A percentile compares a stretch with the other conserved stretches of the same genome.
Conservation (phyloP, 176 grass and related monocot genomes). For the Urochloa ruziziensis region DNA sequence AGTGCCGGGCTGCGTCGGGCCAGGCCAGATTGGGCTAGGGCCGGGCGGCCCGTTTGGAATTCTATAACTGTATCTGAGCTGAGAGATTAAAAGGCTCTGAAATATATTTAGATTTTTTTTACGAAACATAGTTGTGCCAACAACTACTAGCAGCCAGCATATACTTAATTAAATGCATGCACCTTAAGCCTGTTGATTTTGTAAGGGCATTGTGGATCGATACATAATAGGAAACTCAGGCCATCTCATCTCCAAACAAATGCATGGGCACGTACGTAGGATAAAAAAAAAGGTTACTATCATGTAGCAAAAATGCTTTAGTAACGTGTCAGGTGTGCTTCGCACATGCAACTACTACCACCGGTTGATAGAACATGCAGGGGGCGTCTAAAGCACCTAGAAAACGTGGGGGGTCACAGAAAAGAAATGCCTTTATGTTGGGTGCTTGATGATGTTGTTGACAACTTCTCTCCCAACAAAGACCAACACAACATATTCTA, state of each 20-base stretch:
- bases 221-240: neutral
- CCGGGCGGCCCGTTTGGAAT: no score
- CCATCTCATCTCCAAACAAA: neutral
- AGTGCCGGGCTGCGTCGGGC: no score
- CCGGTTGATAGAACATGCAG: neutral
- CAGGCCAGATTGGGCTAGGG: no score
- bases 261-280: neutral
- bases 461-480: neutral
- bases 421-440: neutral
- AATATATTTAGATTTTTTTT: no score
- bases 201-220: neutral
- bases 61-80: no score
- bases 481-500: neutral
- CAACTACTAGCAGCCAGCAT: no score
- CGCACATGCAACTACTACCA: neutral
- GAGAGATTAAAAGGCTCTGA: no score
- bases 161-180: no score
- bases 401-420: neutral
- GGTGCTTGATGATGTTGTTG: neutral
- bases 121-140: no score
- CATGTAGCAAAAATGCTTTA: neutral
- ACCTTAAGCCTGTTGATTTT: neutral
- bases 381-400: neutral
- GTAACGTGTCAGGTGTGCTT: neutral
- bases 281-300: neutral